These are phyloP conservation scores for Tricholoma bakamatsutake DNA, from an alignment of 768 basidiomycete genomes.

Conservation along the genomic window DNA sequence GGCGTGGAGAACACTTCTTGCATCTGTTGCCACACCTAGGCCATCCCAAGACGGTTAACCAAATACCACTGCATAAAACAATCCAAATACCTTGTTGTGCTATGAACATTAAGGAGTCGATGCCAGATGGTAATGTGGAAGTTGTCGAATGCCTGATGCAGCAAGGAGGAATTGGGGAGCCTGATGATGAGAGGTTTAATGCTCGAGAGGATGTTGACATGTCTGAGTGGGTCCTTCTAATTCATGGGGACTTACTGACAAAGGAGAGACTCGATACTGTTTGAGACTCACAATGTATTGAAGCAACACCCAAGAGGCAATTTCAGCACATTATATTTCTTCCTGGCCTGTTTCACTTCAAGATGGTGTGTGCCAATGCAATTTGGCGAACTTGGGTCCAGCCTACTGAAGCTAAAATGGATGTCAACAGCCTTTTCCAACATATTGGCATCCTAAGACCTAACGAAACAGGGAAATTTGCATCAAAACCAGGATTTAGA, in stretches of 20 bases:
- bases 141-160: slow-evolving; percentile 4
- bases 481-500: slow-evolving; percentile 20
- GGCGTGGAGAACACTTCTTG: too few species aligned
- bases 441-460: slow-evolving; percentile 14
- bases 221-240: slow-evolving; percentile 4
- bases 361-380: slow-evolving; percentile 11
- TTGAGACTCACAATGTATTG: slow-evolving; percentile 7
- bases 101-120: slow-evolving; percentile 17
- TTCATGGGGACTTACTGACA: slow-evolving; percentile 20
- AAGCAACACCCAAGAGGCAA: slow-evolving; percentile 7
- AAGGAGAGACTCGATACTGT: slow-evolving; percentile 12
- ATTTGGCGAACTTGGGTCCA: slow-evolving; percentile 6
- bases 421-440: slow-evolving; percentile 1
- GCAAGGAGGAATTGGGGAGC: slow-evolving; percentile 9
- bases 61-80: slow-evolving; percentile 12
- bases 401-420: slow-evolving; percentile 5
- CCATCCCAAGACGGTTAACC: not conserved
- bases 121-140: slow-evolving; percentile 11
- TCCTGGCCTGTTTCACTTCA: too few species aligned
- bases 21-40: too few species aligned
- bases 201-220: slow-evolving; percentile 4
- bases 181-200: not conserved
- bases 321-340: slow-evolving; percentile 4
- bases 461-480: slow-evolving; percentile 20
- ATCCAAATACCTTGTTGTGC: slow-evolving; percentile 4